Evolutionary conservation across 306 rosid genomes (phyloP).

Genomic region (Dalbergia oliveri): DNA sequence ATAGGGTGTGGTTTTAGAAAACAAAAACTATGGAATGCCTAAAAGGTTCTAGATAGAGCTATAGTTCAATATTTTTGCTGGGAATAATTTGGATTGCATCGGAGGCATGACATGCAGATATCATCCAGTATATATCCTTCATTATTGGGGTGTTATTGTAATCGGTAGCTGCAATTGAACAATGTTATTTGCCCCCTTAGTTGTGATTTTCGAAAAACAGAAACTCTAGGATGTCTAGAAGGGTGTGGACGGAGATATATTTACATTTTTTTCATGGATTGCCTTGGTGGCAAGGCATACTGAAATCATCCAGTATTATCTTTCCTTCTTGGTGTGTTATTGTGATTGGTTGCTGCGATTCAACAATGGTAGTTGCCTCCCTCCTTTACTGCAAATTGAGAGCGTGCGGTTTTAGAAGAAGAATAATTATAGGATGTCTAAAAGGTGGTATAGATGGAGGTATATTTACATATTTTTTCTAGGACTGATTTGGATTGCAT

Average conservation of each 20-base stretch:
- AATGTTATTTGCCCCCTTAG: too few relatives aligned
- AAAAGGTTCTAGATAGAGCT: background rate
- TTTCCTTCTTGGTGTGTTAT: background rate
- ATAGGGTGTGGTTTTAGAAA: background rate
- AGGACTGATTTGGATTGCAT: background rate
- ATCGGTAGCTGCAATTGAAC: too few relatives aligned
- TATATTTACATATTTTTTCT: background rate
- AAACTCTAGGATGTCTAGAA: background rate
- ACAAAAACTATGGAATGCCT: background rate
- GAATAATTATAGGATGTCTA: too few relatives aligned
- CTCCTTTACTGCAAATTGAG: too few relatives aligned
- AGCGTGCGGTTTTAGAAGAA: too few relatives aligned
- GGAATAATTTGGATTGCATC: slow-evolving; percentile 3
- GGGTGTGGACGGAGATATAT: background rate
- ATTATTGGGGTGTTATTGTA: too few relatives aligned
- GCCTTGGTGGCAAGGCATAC: background rate
- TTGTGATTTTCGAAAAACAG: background rate
- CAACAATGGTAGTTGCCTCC: too few relatives aligned
- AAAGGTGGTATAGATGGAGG: background rate
- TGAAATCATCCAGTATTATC: background rate
- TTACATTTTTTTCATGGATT: background rate
- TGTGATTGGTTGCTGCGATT: background rate
- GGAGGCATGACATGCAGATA: background rate
- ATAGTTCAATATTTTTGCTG: background rate
- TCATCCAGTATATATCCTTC: background rate